A percentile compares a stretch with the other conserved stretches of the same genome.
Evolutionary conservation across 495 filamentous ascomycete genomes (phyloP).

Genomic region (Penicillium verhagenii): DNA sequence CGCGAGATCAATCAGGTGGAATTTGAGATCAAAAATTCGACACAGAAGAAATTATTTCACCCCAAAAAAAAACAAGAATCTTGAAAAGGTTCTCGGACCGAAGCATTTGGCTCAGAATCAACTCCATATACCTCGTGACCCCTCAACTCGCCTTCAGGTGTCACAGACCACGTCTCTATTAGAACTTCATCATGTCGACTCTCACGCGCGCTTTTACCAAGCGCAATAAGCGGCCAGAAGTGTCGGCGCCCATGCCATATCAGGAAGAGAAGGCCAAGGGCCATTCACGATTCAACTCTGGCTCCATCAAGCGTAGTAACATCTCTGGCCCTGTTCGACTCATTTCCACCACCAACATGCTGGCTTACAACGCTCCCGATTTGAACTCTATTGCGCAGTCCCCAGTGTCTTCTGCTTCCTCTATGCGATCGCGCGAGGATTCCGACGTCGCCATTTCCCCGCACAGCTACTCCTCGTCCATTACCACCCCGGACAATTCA

Average conservation of each 20-base stretch:
- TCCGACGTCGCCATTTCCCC: slow-evolving; percentile 61
- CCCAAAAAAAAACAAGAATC: slow-evolving; percentile 1
- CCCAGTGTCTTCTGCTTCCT: slow-evolving; percentile 55
- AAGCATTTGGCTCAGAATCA: background rate
- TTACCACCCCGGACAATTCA: slow-evolving; percentile 71
- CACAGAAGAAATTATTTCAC: too few relatives aligned
- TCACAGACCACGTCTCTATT: background rate
- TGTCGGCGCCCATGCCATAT: slow-evolving; percentile 48
- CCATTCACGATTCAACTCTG: slow-evolving; percentile 46
- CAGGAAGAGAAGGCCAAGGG: slow-evolving; percentile 29
- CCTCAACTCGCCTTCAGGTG: background rate
- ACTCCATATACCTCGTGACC: background rate
- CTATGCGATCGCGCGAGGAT: slow-evolving; percentile 56
- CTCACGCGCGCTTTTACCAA: slow-evolving; percentile 69
- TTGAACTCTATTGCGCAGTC: slow-evolving; percentile 50
- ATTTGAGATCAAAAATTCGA: slow-evolving; percentile 14
- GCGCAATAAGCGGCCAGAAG: slow-evolving; percentile 51
- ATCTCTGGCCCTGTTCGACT: slow-evolving; percentile 88
- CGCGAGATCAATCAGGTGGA: slow-evolving; percentile 19
- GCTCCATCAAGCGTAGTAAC: slow-evolving; percentile 55
- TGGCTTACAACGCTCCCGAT: slow-evolving; percentile 89
- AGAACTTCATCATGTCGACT: slow-evolving; percentile 40
- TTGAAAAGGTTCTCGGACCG: background rate
- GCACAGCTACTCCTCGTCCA: slow-evolving; percentile 55
- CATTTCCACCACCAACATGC: slow-evolving; percentile 92